Percentiles rank a stretch among this genome's conserved stretches.
phyloP scores from a whole-genome alignment of 2,329 filamentous ascomycete genomes.

The Sporothrix schenckii region DNA sequence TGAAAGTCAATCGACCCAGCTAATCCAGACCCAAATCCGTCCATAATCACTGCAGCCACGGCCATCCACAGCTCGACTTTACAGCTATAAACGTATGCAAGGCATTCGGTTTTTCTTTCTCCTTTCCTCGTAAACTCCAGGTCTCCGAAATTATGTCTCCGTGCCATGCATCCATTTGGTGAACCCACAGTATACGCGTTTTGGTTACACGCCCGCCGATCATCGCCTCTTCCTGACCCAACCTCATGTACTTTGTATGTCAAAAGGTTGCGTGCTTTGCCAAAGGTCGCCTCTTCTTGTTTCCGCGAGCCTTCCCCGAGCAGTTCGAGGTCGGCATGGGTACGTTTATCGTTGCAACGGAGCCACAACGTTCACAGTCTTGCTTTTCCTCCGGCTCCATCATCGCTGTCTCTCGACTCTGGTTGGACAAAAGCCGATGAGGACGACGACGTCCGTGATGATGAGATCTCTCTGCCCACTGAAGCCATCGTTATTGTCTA shows the following conservation, averaged over 20 bases:
- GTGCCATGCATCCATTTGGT: neutral
- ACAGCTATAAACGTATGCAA: neutral
- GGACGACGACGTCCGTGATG: constrained; percentile 14
- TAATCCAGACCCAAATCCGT: neutral
- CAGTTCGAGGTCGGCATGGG: neutral
- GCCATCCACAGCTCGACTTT: neutral
- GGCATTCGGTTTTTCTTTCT: neutral
- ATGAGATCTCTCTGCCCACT: constrained; percentile 21
- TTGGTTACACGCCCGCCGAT: neutral
- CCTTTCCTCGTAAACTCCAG: neutral
- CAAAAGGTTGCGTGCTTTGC: constrained; percentile 9
- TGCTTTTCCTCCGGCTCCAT: neutral
- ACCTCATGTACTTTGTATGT: neutral
- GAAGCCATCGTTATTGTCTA: constrained; percentile 1
- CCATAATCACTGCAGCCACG: constrained; percentile 3
- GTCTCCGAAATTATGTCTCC: neutral
- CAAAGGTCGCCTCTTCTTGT: neutral
- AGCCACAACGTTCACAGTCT: neutral
- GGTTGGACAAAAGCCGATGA: constrained; percentile 16
- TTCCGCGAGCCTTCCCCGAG: constrained; percentile 18
- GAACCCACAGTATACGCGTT: neutral
- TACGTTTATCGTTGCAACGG: neutral
- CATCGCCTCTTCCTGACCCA: neutral
- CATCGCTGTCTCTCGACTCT: neutral
- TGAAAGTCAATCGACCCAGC: constrained; percentile 10